phyloP scores from a whole-genome alignment of 139 green algal genomes.

The Micractinium conductrix region DNA sequence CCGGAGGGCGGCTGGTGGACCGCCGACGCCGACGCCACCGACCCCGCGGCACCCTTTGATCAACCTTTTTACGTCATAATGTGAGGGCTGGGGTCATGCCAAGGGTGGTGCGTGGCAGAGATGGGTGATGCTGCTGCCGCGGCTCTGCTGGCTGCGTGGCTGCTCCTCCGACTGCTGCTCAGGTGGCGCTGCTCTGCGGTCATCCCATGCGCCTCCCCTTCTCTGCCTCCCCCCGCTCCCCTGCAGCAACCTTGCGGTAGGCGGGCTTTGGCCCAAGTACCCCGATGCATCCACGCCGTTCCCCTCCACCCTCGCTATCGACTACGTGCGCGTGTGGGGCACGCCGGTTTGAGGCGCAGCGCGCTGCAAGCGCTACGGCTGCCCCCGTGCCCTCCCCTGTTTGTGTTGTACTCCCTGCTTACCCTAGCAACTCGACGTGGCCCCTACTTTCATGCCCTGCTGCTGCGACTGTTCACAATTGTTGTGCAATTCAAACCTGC shows the following conservation, averaged over 20 bases:
- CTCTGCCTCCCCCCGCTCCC: neutral
- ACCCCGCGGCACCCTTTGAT: constrained; percentile 5
- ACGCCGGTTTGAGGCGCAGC: neutral
- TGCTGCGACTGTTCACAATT: no score
- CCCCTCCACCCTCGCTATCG: constrained; percentile 6
- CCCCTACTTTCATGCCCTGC: no score
- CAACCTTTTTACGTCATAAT: constrained; percentile 34
- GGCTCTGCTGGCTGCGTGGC: neutral
- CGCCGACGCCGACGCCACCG: neutral
- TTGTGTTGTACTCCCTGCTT: no score
- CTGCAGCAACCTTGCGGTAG: constrained; percentile 25
- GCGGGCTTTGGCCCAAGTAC: constrained; percentile 6
- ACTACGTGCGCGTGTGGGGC: constrained; percentile 20
- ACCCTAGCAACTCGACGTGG: no score
- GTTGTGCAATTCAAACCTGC: no score
- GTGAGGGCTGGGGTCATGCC: no score
- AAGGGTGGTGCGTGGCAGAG: neutral
- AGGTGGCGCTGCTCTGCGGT: neutral
- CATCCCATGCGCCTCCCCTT: neutral
- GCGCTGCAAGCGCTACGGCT: no score
- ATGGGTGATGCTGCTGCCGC: neutral
- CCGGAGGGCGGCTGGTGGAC: constrained; percentile 14
- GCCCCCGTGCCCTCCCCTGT: no score
- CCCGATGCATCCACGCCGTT: constrained; percentile 5
- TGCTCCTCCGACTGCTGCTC: neutral